phyloP scores from a whole-genome alignment of 345 rosid species.

The Psidium guajava region DNA sequence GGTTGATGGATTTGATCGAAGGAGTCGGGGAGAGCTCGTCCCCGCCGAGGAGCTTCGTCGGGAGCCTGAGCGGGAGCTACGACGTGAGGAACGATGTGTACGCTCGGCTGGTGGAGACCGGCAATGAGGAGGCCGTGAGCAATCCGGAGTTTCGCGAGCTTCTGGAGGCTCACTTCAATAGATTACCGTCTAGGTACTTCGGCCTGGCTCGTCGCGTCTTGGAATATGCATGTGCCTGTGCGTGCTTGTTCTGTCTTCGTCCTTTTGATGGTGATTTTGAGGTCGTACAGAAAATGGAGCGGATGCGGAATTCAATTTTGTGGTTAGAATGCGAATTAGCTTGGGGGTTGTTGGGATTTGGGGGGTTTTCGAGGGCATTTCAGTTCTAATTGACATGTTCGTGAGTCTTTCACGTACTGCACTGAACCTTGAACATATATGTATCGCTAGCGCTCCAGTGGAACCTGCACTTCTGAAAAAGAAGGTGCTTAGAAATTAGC shows the following conservation, averaged over 20 bases:
- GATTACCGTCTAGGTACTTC: slow-evolving; percentile 58
- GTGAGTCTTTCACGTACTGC: not conserved
- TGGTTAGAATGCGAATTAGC: not conserved
- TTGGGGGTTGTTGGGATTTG: not conserved
- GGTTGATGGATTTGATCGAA: slow-evolving; percentile 53
- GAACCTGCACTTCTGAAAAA: not conserved
- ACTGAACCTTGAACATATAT: not conserved
- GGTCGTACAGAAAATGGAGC: not conserved
- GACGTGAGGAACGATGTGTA: slow-evolving; percentile 43
- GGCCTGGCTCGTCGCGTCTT: not conserved
- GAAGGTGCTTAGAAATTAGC: not conserved
- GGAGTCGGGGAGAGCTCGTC: slow-evolving; percentile 80
- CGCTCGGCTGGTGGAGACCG: slow-evolving; percentile 42
- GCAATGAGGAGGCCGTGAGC: slow-evolving; percentile 35
- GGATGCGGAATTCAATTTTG: not conserved
- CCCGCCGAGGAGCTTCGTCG: slow-evolving; percentile 49
- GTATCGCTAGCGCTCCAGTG: not conserved
- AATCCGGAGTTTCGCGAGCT: slow-evolving; percentile 46
- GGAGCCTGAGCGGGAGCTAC: slow-evolving; percentile 19
- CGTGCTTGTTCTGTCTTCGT: not conserved
- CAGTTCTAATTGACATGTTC: not conserved
- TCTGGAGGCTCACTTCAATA: slow-evolving; percentile 54
- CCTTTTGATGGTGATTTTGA: not conserved
- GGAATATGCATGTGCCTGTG: not conserved
- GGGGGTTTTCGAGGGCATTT: not conserved